phyloP scores from a whole-genome alignment of 441 rosid species.

The Hura crepitans region DNA sequence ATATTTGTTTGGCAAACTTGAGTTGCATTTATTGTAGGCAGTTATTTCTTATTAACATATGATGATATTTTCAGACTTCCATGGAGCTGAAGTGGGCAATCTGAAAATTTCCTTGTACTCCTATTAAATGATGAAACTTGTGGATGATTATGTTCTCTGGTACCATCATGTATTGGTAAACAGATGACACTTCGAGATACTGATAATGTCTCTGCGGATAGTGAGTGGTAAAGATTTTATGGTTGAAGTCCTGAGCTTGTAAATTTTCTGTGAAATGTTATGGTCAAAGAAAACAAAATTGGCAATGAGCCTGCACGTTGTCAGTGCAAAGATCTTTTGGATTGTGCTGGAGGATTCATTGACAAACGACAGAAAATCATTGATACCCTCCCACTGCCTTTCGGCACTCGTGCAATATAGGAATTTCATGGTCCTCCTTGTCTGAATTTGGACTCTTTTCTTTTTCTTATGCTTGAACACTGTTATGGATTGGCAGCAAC shows the following conservation, averaged over 20 bases:
- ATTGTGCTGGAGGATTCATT: too few species aligned
- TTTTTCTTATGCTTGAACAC: too few species aligned
- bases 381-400: too few species aligned
- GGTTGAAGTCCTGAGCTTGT: background rate
- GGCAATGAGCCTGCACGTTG: too few species aligned
- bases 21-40: background rate
- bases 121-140: background rate
- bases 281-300: background rate
- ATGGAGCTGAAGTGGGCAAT: background rate
- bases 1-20: background rate
- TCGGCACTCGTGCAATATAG: too few species aligned
- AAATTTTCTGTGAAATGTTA: background rate
- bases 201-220: background rate
- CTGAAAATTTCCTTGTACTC: background rate
- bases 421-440: too few species aligned
- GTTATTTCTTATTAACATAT: background rate
- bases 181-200: too few species aligned
- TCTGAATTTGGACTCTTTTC: too few species aligned
- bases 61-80: background rate
- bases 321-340: too few species aligned
- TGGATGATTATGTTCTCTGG: background rate
- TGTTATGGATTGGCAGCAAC: too few species aligned
- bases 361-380: too few species aligned
- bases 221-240: background rate
- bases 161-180: background rate